These are phyloP conservation scores for Camillea tinctor DNA, from an alignment of 2,329 filamentous ascomycete species.

Conservation along the genomic window DNA sequence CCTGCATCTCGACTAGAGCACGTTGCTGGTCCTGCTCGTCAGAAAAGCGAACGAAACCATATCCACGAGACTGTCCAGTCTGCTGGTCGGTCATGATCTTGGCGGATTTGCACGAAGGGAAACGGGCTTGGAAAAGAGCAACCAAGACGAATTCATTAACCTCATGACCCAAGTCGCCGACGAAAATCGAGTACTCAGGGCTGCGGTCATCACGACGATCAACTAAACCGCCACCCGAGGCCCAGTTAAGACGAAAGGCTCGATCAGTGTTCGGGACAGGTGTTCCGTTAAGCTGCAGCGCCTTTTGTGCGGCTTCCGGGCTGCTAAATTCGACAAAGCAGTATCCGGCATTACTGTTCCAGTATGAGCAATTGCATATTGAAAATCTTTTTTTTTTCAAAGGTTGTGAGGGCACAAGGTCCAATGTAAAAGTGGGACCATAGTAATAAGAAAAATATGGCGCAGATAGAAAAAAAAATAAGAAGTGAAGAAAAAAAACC, in stretches of 20 bases:
- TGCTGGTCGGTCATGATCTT: slow-evolving; percentile 99
- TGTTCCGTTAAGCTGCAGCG: slow-evolving; percentile 83
- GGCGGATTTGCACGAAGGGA: slow-evolving; percentile 96
- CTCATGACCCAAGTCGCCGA: slow-evolving; percentile 94
- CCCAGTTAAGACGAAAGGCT: slow-evolving; percentile 99
- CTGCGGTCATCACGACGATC: slow-evolving; percentile 95
- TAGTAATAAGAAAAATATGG: not conserved
- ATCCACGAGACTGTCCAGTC: slow-evolving; percentile 94
- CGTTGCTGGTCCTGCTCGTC: slow-evolving; percentile 96
- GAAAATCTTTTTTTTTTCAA: too few relatives aligned
- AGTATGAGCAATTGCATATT: not conserved
- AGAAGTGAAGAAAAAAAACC: not conserved
- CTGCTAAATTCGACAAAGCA: slow-evolving; percentile 94
- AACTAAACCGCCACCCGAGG: slow-evolving; percentile 89
- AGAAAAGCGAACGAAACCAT: slow-evolving; percentile 96
- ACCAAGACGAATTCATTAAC: slow-evolving; percentile 98
- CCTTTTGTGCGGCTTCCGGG: slow-evolving; percentile 84
- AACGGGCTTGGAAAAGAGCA: slow-evolving; percentile 93
- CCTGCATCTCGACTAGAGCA: slow-evolving; percentile 96
- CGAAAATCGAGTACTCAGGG: slow-evolving; percentile 96
- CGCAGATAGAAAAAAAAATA: not conserved
- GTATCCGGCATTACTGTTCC: slow-evolving; percentile 84
- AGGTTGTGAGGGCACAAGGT: not conserved
- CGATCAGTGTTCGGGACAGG: slow-evolving; percentile 91
- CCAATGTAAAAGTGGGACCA: not conserved